These are phyloP conservation scores for Garcia nutans DNA, from an alignment of 345 rosid species.

Conservation along the genomic window DNA sequence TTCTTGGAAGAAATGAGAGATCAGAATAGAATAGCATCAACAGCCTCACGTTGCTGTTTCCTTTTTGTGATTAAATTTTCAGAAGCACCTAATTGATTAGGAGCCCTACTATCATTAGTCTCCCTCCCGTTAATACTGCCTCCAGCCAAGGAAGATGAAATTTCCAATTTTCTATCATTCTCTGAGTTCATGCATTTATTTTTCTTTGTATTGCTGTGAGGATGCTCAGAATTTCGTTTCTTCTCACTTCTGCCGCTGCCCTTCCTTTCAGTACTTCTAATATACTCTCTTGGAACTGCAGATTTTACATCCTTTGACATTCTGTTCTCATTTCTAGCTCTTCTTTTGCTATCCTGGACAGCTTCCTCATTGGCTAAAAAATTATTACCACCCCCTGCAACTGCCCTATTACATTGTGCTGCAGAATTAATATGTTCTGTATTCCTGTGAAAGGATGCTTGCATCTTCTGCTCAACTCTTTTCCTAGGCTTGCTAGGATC, in stretches of 20 bases:
- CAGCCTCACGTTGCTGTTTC: conserved; percentile 82
- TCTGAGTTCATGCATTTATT: conserved; percentile 17
- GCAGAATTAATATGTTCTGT: conserved; percentile 16
- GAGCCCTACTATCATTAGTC: conserved; percentile 26
- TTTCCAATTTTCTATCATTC: conserved; percentile 32
- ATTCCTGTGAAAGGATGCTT: conserved; percentile 23
- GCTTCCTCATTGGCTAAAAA: conserved; percentile 30
- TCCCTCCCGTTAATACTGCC: conserved; percentile 32
- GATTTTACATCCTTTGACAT: conserved; percentile 27
- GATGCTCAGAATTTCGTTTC: conserved; percentile 21
- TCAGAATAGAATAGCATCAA: conserved; percentile 76
- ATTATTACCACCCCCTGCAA: conserved; percentile 27
- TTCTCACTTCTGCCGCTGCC: conserved; percentile 30
- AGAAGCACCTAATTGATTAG: conserved; percentile 37
- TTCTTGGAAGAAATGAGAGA: conserved; percentile 77
- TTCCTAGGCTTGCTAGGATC: conserved; percentile 23
- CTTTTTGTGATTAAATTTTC: conserved; percentile 55
- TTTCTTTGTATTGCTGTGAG: conserved; percentile 23
- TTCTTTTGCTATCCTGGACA: conserved; percentile 30
- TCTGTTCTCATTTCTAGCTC: conserved; percentile 32
- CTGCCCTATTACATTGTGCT: conserved; percentile 8
- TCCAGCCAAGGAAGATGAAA: conserved; percentile 29
- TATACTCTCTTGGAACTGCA: conserved; percentile 19
- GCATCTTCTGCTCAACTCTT: conserved; percentile 31
- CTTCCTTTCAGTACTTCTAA: conserved; percentile 24